Percentiles rank a stretch among this genome's conserved stretches.
Conservation (phyloP, 1,284 basidiomycete species). For the Cutaneotrichosporon mucoides region DNA sequence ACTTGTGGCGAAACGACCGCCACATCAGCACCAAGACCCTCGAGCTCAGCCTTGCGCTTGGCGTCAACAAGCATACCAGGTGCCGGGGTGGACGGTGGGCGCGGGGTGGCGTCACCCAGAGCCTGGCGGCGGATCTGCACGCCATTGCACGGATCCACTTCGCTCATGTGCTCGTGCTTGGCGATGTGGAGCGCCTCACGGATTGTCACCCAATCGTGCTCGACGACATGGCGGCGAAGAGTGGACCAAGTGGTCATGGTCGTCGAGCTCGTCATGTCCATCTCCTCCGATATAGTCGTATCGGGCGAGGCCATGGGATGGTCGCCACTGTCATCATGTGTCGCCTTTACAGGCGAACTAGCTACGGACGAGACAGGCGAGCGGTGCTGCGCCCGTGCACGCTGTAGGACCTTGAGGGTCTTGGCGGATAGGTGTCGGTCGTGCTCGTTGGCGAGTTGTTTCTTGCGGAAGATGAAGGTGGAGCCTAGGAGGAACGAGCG, state of each 20-base stretch:
- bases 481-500: slow-evolving; percentile 73
- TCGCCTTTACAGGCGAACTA: neutral
- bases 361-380: slow-evolving; percentile 4
- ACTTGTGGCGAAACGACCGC: slow-evolving; percentile 63
- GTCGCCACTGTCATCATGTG: neutral
- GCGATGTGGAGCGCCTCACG: slow-evolving; percentile 61
- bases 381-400: slow-evolving; percentile 25
- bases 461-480: slow-evolving; percentile 48
- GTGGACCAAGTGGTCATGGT: neutral
- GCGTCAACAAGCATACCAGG: slow-evolving; percentile 30
- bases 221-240: slow-evolving; percentile 49
- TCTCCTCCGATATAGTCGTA: no score
- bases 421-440: slow-evolving; percentile 28
- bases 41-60: slow-evolving; percentile 33
- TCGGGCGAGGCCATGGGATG: no score
- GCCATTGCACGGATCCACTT: slow-evolving; percentile 69
- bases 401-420: slow-evolving; percentile 33
- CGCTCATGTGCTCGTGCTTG: slow-evolving; percentile 69
- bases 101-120: slow-evolving; percentile 11
- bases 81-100: neutral
- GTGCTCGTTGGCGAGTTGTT: slow-evolving; percentile 41
- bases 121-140: slow-evolving; percentile 30
- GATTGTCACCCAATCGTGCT: slow-evolving; percentile 51
- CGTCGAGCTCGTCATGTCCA: neutral
- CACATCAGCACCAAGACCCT: slow-evolving; percentile 55